Base-by-base conservation (phyloP, 371 early-diverging fungal genomes). In the Mucor ambiguus region DNA sequence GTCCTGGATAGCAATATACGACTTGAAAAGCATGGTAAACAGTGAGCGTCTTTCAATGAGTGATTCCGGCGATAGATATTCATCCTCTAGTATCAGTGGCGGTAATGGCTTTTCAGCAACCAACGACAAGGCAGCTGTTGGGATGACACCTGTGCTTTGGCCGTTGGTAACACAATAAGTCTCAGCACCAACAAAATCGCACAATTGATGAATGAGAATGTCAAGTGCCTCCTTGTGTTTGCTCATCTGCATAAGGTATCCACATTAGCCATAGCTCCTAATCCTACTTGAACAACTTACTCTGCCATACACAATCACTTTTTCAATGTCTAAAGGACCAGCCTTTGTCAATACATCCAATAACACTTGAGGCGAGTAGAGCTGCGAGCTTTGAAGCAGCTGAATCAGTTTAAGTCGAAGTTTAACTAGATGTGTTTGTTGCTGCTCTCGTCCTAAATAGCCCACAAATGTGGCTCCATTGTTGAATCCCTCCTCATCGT, bases 121-220 rank as follows among this genome's bases (percentile, higher is more conserved):
- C 32, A 74, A 56, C 3, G 81, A 74, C 2, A 74, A 74, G 1
- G 76, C 71, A n/a, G 69, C 59, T 41, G 59, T 20, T 5, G 72
- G 72, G 7, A 75, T 66, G 5, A 62, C 56, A 32, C 80, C 80
- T 48, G 71, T 72, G 32, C 80, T 80, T 59, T 78, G 72, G 0
- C 87, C 87, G 64, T 80, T 80, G 12, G 85, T 85, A 16, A 85
- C 78, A 60, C 89, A 89, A 43, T 85, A 84, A n/a, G 79, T 84
- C 62, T 92, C 91, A 11, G 87, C 90, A 32, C 88, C 89, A 14
- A 81, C 77, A 69, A 84, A 86, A 64, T 92, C 92, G 14, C 75
- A 69, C 41, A 90, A 37, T 10, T 80, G 77, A 33, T 82, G 77
- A 24, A 85, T 88, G 63, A 89, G 62, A 20, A 84, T 81, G 33